phyloP scores from a whole-genome alignment of 148 eudicot genomes.

The Heliamphora exappendiculata region DNA sequence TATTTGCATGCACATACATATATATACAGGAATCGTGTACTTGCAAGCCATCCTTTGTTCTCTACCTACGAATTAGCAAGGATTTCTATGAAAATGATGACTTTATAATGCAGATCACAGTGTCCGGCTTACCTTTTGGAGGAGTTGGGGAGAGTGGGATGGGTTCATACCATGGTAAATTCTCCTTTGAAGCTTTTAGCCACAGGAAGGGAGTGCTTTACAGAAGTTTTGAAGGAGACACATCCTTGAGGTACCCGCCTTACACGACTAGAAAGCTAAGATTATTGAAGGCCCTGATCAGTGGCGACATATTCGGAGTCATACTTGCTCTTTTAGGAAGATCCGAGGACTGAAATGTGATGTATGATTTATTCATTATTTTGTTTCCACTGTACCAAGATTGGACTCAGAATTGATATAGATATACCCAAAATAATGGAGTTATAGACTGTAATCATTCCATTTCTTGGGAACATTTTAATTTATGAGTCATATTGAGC shows the following conservation, averaged over 20 bases:
- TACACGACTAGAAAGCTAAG: slow-evolving; percentile 37
- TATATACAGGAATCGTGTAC: neutral
- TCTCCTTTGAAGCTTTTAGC: slow-evolving; percentile 62
- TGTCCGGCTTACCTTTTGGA: slow-evolving; percentile 53
- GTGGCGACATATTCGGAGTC: slow-evolving; percentile 30
- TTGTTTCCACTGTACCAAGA: neutral
- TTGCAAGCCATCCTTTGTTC: neutral
- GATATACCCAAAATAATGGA: neutral
- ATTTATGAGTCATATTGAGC: neutral
- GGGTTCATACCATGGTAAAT: slow-evolving; percentile 69
- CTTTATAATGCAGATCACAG: slow-evolving; percentile 37
- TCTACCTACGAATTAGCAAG: neutral
- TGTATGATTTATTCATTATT: neutral
- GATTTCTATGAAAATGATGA: neutral
- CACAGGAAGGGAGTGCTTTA: slow-evolving; percentile 62
- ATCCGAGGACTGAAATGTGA: slow-evolving; percentile 7
- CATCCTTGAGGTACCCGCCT: slow-evolving; percentile 56
- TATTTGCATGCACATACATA: neutral
- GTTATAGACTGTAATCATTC: neutral
- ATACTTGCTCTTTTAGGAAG: slow-evolving; percentile 24
- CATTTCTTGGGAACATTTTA: neutral
- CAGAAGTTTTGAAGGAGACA: slow-evolving; percentile 45
- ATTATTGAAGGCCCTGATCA: slow-evolving; percentile 37
- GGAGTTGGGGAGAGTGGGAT: slow-evolving; percentile 86
- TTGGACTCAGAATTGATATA: neutral